A percentile compares a stretch with the other conserved stretches of the same genome.
phyloP scores from a whole-genome alignment of 2,329 filamentous ascomycete genomes.

The Scleromitrula shiraiana region DNA sequence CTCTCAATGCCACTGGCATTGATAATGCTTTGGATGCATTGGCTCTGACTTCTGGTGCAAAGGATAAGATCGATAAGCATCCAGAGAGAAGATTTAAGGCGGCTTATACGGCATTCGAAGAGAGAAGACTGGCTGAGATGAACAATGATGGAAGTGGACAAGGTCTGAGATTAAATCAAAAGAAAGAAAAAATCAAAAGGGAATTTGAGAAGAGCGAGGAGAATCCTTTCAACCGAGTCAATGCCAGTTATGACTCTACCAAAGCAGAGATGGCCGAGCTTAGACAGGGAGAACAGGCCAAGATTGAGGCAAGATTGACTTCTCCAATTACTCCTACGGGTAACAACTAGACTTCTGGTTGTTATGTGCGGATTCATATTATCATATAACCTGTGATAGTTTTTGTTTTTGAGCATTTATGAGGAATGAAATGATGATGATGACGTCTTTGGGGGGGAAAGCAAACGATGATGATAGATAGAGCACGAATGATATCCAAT shows the following conservation, averaged over 20 bases:
- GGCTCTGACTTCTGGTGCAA: constrained; percentile 49
- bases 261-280: constrained; percentile 68
- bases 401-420: background rate
- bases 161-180: constrained; percentile 74
- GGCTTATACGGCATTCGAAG: constrained; percentile 76
- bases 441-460: background rate
- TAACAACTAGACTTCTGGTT: constrained; percentile 20
- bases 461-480: background rate
- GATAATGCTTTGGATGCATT: constrained; percentile 90
- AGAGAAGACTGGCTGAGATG: constrained; percentile 75
- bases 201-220: constrained; percentile 94
- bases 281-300: constrained; percentile 57
- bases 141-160: constrained; percentile 65
- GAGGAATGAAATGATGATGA: constrained; percentile 2
- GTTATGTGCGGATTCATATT: background rate
- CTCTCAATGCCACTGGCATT: constrained; percentile 79
- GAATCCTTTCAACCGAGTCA: constrained; percentile 89
- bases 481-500: constrained; percentile 7
- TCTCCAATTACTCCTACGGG: constrained; percentile 10
- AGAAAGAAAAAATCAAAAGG: constrained; percentile 74
- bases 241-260: constrained; percentile 65
- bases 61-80: constrained; percentile 74
- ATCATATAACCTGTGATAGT: background rate
- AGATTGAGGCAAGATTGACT: constrained; percentile 66
- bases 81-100: constrained; percentile 83